phyloP scores from a whole-genome alignment of 2,329 filamentous ascomycete genomes.

The Sporothrix protearum region DNA sequence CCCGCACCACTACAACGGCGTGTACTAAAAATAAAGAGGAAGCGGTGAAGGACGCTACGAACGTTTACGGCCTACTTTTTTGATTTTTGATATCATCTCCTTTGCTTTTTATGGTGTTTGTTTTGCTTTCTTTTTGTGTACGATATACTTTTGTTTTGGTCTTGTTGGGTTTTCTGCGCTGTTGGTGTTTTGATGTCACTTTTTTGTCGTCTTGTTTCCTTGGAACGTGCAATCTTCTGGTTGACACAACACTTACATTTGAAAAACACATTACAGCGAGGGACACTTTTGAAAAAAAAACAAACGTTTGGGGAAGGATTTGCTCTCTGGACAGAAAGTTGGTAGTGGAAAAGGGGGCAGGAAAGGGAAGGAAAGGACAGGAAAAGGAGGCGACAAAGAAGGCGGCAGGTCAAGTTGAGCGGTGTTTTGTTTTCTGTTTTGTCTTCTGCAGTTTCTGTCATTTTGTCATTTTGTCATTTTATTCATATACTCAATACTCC shows the following conservation, averaged over 20 bases:
- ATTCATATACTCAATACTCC: not conserved
- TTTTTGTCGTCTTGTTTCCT: not conserved
- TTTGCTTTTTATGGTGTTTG: not conserved
- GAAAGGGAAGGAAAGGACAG: not conserved
- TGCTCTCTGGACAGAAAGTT: not conserved
- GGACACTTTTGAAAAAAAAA: not conserved
- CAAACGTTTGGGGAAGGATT: too few species aligned
- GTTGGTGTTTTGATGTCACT: not conserved
- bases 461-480: not conserved
- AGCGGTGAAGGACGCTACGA: not conserved
- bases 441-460: not conserved
- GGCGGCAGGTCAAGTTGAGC: not conserved
- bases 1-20: conserved; percentile 1
- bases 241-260: not conserved
- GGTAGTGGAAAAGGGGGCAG: not conserved
- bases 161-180: not conserved
- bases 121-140: not conserved
- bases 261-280: not conserved
- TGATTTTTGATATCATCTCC: not conserved
- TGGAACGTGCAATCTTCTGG: not conserved
- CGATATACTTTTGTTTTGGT: not conserved
- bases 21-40: conserved; percentile 2
- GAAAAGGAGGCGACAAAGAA: not conserved
- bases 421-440: not conserved
- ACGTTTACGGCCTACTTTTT: not conserved